Conservation (phyloP, 2,329 filamentous ascomycete genomes). For the Fusarium staphyleae region DNA sequence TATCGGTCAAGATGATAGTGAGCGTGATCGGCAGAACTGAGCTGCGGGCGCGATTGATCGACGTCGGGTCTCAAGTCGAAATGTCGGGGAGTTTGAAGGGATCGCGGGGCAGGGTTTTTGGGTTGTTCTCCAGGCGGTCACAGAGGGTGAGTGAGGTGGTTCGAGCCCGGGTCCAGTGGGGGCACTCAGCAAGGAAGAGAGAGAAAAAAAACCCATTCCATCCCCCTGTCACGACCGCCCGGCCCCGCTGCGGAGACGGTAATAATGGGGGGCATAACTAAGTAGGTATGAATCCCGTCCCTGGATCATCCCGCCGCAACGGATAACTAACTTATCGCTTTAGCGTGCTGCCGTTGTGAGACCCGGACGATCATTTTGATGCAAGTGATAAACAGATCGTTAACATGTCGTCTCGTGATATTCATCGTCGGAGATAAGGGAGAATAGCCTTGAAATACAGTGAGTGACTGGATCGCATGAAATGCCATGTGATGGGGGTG, state of each 20-base stretch:
- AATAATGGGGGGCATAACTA: background rate
- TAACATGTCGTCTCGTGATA: no score
- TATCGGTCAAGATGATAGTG: background rate
- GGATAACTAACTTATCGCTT: background rate
- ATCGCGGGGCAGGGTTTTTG: constrained; percentile 29
- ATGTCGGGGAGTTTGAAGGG: constrained; percentile 17
- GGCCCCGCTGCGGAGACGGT: background rate
- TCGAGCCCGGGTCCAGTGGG: background rate
- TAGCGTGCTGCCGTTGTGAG: no score
- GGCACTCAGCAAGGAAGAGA: no score
- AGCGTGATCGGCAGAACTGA: background rate
- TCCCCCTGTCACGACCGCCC: background rate
- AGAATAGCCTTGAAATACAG: no score
- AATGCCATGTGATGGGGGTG: background rate
- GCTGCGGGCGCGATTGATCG: background rate
- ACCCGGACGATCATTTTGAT: no score
- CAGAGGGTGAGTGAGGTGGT: constrained; percentile 23
- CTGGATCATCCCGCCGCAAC: background rate
- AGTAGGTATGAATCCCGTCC: no score
- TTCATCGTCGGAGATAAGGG: no score
- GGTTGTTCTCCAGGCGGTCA: constrained; percentile 7
- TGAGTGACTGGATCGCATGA: no score
- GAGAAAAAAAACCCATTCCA: background rate
- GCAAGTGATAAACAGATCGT: no score
- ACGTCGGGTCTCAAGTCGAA: background rate